phyloP scores from a whole-genome alignment of 768 basidiomycete genomes.

The Termitomyces sp. region DNA sequence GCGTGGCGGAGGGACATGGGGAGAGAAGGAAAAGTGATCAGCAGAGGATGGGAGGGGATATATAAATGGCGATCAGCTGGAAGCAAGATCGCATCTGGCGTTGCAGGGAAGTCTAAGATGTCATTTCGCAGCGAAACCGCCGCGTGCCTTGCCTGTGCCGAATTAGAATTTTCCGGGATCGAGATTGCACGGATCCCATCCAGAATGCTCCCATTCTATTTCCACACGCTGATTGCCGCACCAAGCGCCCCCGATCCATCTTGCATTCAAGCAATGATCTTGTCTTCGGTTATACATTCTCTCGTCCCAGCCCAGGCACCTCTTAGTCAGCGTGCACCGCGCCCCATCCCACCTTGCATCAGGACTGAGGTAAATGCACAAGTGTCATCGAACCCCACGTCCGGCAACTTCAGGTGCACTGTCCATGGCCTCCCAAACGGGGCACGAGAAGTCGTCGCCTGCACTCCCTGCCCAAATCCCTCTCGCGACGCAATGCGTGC shows the following conservation, averaged over 20 bases:
- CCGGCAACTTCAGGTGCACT: constrained; percentile 9
- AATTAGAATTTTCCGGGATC: constrained; percentile 31
- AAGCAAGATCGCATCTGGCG: constrained; percentile 29
- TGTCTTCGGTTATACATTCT: constrained; percentile 16
- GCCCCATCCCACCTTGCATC: background rate
- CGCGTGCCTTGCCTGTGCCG: constrained; percentile 54
- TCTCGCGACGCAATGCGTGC: too few relatives aligned
- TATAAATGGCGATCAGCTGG: constrained; percentile 40
- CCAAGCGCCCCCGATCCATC: constrained; percentile 24
- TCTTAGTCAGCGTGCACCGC: too few relatives aligned
- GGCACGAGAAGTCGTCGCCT: constrained; percentile 23
- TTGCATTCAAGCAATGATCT: constrained; percentile 16
- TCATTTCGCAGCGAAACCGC: constrained; percentile 22
- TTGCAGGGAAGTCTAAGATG: constrained; percentile 32
- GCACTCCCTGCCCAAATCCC: constrained; percentile 11
- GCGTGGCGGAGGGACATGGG: constrained; percentile 55
- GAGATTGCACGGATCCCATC: constrained; percentile 16
- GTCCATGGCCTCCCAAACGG: constrained; percentile 7
- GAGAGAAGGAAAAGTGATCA: constrained; percentile 46
- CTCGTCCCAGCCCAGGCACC: background rate
- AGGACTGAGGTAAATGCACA: constrained; percentile 6
- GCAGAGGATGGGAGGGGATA: constrained; percentile 38
- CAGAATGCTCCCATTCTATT: constrained; percentile 1
- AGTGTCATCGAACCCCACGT: background rate
- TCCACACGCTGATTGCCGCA: too few relatives aligned